A percentile compares a stretch with the other conserved stretches of the same genome.
phyloP scores from a whole-genome alignment of 345 rosid species.

The Physaria fendleri region DNA sequence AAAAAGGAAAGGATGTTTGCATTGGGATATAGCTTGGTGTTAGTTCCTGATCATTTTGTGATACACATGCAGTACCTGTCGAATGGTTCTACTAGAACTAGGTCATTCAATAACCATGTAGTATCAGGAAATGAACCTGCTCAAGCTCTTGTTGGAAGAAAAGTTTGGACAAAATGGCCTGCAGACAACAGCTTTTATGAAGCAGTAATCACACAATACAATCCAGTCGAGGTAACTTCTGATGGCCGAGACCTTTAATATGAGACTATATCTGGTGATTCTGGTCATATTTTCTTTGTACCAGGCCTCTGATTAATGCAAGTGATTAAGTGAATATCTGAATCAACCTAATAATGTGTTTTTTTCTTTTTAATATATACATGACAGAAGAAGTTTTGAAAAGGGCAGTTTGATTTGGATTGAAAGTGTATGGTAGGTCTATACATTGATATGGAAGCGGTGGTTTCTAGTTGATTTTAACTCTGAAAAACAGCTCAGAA shows the following conservation, averaged over 20 bases:
- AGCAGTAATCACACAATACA: slow-evolving; percentile 77
- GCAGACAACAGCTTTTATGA: slow-evolving; percentile 83
- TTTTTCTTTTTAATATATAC: too few species aligned
- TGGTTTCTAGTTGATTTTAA: neutral
- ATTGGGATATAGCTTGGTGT: slow-evolving; percentile 7
- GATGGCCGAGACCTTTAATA: neutral
- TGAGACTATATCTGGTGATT: neutral
- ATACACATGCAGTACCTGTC: slow-evolving; percentile 48
- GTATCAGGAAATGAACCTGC: slow-evolving; percentile 44
- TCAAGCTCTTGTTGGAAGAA: slow-evolving; percentile 65
- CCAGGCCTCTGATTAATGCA: neutral
- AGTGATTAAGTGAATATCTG: neutral
- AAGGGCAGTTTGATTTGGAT: slow-evolving; percentile 6
- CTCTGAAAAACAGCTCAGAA: neutral
- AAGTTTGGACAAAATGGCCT: slow-evolving; percentile 94
- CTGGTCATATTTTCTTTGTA: neutral
- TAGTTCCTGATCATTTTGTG: slow-evolving; percentile 35
- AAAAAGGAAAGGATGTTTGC: neutral
- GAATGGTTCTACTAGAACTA: slow-evolving; percentile 41
- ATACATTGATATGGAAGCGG: slow-evolving; percentile 54
- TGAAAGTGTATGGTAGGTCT: slow-evolving; percentile 9
- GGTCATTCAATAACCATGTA: slow-evolving; percentile 41
- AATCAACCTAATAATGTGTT: neutral
- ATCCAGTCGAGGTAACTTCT: slow-evolving; percentile 51
- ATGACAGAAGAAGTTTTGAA: slow-evolving; percentile 1